A percentile compares a stretch with the other conserved stretches of the same genome.
These are phyloP conservation scores for Chaetomium olivaceum DNA, from an alignment of 2,329 filamentous ascomycete genomes.

Conservation along the genomic window DNA sequence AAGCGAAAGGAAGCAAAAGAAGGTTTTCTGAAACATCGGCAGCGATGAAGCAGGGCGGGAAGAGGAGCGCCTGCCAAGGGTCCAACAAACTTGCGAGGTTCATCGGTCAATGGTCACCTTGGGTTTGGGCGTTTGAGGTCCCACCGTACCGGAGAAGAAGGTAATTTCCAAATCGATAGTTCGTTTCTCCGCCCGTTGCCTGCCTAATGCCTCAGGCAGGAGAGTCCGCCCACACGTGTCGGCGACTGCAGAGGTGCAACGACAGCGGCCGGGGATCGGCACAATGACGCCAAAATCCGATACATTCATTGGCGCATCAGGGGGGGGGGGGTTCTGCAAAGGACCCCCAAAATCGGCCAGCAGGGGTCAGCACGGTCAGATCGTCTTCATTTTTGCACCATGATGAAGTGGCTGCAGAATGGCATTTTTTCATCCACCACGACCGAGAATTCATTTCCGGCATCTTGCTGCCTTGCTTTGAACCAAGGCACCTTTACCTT, in stretches of 20 bases:
- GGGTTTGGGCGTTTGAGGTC: background rate
- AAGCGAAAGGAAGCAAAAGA: constrained; percentile 4
- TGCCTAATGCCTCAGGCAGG: background rate
- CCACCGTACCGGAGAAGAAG: background rate
- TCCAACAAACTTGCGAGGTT: background rate
- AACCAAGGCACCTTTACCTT: background rate
- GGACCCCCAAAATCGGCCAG: constrained; percentile 4
- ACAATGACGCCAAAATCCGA: constrained; percentile 28
- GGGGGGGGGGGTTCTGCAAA: constrained; percentile 2
- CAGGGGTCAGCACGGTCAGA: constrained; percentile 1
- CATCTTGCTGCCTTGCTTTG: background rate
- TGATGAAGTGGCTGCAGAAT: constrained; percentile 17
- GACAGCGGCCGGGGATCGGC: constrained; percentile 25
- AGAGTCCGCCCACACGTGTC: background rate
- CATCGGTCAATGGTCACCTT: background rate
- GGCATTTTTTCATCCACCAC: background rate
- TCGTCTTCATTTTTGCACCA: background rate
- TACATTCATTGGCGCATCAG: constrained; percentile 21
- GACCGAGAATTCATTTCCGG: background rate
- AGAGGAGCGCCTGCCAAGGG: background rate
- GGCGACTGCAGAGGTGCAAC: constrained; percentile 9
- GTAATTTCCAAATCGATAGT: constrained; percentile 10
- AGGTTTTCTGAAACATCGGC: constrained; percentile 14
- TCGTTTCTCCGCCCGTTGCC: background rate
- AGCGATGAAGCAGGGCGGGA: constrained; percentile 7